phyloP scores from a whole-genome alignment of 2,329 filamentous ascomycete species.

The Alternaria sp. region DNA sequence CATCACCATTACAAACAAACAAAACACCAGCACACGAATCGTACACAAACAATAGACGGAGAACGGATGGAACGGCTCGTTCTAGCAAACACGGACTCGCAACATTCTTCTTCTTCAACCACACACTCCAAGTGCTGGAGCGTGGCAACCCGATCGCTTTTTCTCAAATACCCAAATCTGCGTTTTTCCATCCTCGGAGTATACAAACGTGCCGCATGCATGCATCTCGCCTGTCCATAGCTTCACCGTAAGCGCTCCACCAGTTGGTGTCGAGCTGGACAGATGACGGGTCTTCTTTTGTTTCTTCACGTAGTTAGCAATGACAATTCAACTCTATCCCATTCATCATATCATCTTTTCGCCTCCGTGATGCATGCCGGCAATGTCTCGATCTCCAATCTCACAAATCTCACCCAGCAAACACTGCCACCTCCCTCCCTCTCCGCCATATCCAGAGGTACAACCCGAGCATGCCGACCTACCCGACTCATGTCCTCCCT shows the following conservation, averaged over 20 bases:
- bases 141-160: constrained; percentile 39
- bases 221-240: constrained; percentile 35
- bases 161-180: constrained; percentile 23
- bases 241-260: constrained; percentile 39
- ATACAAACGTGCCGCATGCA: constrained; percentile 10
- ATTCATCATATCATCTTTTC: neutral
- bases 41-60: constrained; percentile 4
- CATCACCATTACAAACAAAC: constrained; percentile 22
- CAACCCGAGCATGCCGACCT: neutral
- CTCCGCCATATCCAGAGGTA: neutral
- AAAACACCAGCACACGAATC: neutral
- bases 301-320: constrained; percentile 3
- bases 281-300: constrained; percentile 34
- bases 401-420: neutral
- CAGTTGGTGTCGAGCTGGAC: constrained; percentile 36
- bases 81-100: constrained; percentile 17
- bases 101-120: constrained; percentile 28
- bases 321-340: constrained; percentile 1
- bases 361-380: neutral
- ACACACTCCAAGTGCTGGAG: constrained; percentile 46
- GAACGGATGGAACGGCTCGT: constrained; percentile 2
- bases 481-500: neutral
- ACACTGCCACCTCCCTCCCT: neutral
- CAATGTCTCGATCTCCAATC: neutral
- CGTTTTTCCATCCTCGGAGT: constrained; percentile 5